These are phyloP conservation scores for Lasiodiplodia sp. DNA, from an alignment of 2,329 filamentous ascomycete genomes.

Conservation along the genomic window DNA sequence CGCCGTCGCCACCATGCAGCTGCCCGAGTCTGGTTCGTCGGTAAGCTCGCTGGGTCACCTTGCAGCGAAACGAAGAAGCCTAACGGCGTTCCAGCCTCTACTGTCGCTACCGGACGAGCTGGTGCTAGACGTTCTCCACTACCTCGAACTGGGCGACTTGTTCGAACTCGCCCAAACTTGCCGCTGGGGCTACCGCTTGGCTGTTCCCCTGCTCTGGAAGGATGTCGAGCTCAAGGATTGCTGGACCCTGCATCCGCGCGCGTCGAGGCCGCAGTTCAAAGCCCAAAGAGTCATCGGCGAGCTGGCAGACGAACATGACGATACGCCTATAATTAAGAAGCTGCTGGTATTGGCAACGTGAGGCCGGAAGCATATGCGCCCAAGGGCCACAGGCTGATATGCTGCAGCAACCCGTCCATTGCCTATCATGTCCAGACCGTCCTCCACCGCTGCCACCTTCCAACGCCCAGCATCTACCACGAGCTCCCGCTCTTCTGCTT, in stretches of 20 bases:
- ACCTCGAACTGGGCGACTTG: slow-evolving; percentile 43
- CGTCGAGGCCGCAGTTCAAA: slow-evolving; percentile 30
- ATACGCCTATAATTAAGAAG: slow-evolving; percentile 53
- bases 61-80: background rate
- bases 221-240: slow-evolving; percentile 51
- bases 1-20: slow-evolving; percentile 7
- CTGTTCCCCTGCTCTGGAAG: slow-evolving; percentile 50
- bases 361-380: slow-evolving; percentile 10
- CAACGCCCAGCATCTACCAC: slow-evolving; percentile 53
- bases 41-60: background rate
- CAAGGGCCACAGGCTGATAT: slow-evolving; percentile 30
- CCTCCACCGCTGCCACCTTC: slow-evolving; percentile 56
- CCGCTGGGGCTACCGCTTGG: slow-evolving; percentile 44
- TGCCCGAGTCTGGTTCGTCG: background rate
- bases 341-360: slow-evolving; percentile 51
- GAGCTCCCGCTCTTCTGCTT: slow-evolving; percentile 52
- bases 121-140: slow-evolving; percentile 48
- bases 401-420: slow-evolving; percentile 46
- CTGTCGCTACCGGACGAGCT: slow-evolving; percentile 50
- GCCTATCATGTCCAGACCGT: slow-evolving; percentile 53
- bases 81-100: slow-evolving; percentile 14
- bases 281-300: slow-evolving; percentile 8
- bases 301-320: slow-evolving; percentile 46
- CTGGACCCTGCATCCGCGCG: slow-evolving; percentile 39
- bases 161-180: slow-evolving; percentile 44